Base-by-base conservation (phyloP, 306 rosid genomes). In the Corylus americana region DNA sequence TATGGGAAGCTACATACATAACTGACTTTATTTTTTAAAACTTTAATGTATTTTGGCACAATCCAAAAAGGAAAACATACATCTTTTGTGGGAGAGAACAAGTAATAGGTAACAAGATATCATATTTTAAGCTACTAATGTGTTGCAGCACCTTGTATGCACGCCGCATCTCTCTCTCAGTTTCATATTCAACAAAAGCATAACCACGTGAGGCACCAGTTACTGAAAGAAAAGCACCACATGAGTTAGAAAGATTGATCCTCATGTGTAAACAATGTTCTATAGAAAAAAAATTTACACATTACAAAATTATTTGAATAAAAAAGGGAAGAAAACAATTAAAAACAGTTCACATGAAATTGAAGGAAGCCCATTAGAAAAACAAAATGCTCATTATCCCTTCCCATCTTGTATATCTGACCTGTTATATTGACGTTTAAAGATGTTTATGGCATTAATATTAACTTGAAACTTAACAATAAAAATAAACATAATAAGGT, bases 141-240 rank as follows among this genome's bases (percentile, higher is more conserved):
- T 11, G 70, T 80, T 74, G 16, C 2, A 45, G 79, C 69, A 94
- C 97, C 97, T 80, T 87, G 74, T 89, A 92, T 54, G 97, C 98
- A 9, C 82, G 87, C 12, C 76, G 89, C 98, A 94, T 92, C 88
- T 92, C 97, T 79, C 82, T 88, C 67, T 92, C 94, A 59, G 88
- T 88, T 86, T 92, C 94, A 48, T 61, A 94, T 78, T 94, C 98
- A 82, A 94, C 94, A 83, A 94, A 94, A 59, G 97, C 97, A 92
- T 92, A 94, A 66, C 98, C 97, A 17, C 97, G 80, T 9, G 97
- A 92, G 59, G 97, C 97, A 79, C 98, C 98, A 0, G 97, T 92
- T 18, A 94, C 98, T 94, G 90, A 68, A 88, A 81, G 42, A 70
- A 74, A 75, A 63, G 14, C 16, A 58, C 20, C 39, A 79, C 27